These are phyloP conservation scores for Lactifluus pinguis DNA, from an alignment of 768 basidiomycete genomes.

Conservation along the genomic window DNA sequence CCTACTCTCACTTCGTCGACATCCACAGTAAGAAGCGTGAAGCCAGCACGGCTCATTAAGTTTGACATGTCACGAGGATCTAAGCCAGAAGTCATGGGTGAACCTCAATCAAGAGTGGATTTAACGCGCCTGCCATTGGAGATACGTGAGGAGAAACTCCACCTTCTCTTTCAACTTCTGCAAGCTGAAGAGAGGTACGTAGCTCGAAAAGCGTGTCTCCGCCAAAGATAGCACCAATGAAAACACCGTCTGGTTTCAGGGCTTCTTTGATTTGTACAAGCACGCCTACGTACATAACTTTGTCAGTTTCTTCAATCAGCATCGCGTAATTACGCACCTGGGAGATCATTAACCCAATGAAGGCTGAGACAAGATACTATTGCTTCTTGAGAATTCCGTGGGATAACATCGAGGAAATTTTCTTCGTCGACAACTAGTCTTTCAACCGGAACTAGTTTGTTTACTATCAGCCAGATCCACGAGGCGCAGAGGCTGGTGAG, in stretches of 20 bases:
- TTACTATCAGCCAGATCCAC: background rate
- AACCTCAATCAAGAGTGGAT: background rate
- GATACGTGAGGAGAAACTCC: constrained; percentile 96
- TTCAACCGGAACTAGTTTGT: constrained; percentile 57
- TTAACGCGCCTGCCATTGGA: constrained; percentile 82
- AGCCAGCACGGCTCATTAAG: constrained; percentile 85
- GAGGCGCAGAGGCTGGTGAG: background rate
- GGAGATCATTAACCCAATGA: constrained; percentile 98
- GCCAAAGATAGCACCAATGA: constrained; percentile 90
- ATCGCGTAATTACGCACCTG: constrained; percentile 42
- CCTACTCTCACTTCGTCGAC: constrained; percentile 85
- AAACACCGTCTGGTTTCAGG: constrained; percentile 84
- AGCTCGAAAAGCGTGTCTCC: constrained; percentile 96
- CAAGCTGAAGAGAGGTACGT: constrained; percentile 85
- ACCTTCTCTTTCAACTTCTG: constrained; percentile 88
- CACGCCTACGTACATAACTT: constrained; percentile 42
- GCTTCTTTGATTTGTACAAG: constrained; percentile 82
- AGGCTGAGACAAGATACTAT: constrained; percentile 85
- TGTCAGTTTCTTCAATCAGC: background rate
- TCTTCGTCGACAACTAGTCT: constrained; percentile 83
- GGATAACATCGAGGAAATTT: constrained; percentile 53
- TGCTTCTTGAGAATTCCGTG: constrained; percentile 76
- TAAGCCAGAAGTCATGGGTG: constrained; percentile 25
- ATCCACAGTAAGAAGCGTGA: constrained; percentile 89
- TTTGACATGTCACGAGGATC: constrained; percentile 92